Base-by-base conservation (phyloP, 2,329 filamentous ascomycete genomes). In the Ophiostoma piceae region DNA sequence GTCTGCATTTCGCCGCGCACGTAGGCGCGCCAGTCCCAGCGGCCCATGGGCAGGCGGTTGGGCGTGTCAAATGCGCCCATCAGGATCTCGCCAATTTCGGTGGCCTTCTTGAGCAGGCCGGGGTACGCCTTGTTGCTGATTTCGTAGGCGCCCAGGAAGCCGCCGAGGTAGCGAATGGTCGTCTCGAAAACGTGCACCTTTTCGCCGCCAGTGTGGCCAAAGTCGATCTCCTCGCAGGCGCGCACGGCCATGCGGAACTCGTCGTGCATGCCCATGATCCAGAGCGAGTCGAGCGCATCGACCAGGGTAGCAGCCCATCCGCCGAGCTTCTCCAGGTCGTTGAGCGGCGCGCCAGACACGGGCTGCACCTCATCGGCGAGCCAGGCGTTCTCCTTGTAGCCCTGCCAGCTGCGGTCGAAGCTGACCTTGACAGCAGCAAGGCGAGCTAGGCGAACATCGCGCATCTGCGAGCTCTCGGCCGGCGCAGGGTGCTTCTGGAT, bases 101-200 rank as follows among this genome's bases (percentile, higher is more conserved):
- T 79, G 1, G 88, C 87, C 76, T 91, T 90, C 57, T 79, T 79
- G 54, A 91, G 79, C 68, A 91, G 77, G n/a, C 80, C 79, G 35
- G 83, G 79, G 72, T 82, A 80, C 71, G 83, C 79, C 69, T 82
- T 82, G 43, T 80, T 81, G 74, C 87, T 90, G 29, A 91, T 77
- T 75, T 91, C 89, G 75, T 90, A 90, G 0, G 89, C 89, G n/a
- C 86, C 85, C 69, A 92, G 75, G 69, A 91, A 83, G 0, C 89
- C 89, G 16, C 89, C 89, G 0, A 92, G 82, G 75, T 91, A 91
- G 60, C 89, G 84, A 71, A 91, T 91, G 12, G 84, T 90, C 0
- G 88, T 90, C 78, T 92, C 89, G 72, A 92, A 91, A 0, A 90
- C 80, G 72, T 89, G 90, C 73, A 91, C 84, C 41, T 84, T 80